Percentiles rank a stretch among this genome's conserved stretches.
Evolutionary conservation across 2,329 filamentous ascomycete species (phyloP).

Genomic region (Ophiostoma sp.): DNA sequence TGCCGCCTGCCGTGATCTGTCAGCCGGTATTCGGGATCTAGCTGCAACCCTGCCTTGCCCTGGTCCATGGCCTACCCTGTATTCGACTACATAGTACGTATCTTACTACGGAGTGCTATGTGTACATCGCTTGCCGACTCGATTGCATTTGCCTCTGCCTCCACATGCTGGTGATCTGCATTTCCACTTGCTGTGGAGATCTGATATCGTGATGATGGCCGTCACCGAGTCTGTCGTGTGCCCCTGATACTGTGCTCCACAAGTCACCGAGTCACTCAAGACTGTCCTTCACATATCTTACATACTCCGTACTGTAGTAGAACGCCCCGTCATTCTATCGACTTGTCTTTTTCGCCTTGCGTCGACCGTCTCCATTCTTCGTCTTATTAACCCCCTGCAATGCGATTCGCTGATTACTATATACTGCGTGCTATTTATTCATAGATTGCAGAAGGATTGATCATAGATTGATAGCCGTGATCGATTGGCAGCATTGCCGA

Average conservation of each 20-base stretch:
- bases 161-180: neutral
- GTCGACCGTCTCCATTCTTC: conserved; percentile 6
- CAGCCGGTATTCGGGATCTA: conserved; percentile 5
- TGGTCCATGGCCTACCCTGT: neutral
- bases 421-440: neutral
- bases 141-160: neutral
- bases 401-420: neutral
- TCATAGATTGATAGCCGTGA: conserved; percentile 6
- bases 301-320: neutral
- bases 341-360: neutral
- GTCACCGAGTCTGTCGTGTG: conserved; percentile 3
- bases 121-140: too few species aligned
- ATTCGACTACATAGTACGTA: neutral
- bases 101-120: too few species aligned
- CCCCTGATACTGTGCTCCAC: neutral
- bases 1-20: neutral
- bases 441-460: conserved; percentile 8
- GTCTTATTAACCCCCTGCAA: neutral
- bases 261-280: neutral
- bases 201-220: neutral
- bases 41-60: conserved; percentile 4
- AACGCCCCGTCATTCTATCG: neutral
- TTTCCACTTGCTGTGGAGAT: conserved; percentile 5
- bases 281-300: neutral
- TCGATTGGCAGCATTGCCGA: neutral